Base-by-base conservation (phyloP, 2,329 filamentous ascomycete genomes). In the Fusarium pseudonygamai region DNA sequence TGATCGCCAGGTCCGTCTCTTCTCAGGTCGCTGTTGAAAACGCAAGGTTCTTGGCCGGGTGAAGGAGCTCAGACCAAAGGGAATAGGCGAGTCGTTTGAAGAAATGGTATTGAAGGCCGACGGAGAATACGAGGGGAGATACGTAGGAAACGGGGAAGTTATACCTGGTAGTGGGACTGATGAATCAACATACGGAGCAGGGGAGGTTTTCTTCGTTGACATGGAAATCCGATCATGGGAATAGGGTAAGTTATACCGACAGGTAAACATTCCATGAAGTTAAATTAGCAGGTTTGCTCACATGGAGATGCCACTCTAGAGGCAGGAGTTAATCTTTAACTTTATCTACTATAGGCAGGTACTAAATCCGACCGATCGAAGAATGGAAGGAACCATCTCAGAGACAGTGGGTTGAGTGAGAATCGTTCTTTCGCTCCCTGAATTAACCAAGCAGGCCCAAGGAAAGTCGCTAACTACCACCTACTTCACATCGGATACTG, bases 1-100 rank as follows among this genome's bases (percentile, higher is more conserved):
- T 71, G 72, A 74, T 74, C 72, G 49, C 49, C 72, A 72, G 42
- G 49, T 64, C 63, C 46, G 52, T 71, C 53, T 62, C 34, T 60
- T 56, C 66, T 73, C 70, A 73, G 71, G 71, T 73, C 62, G 64
- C 52, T 47, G 39, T 69, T 61, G 42, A 40, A 46, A 57, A 65
- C 50, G 60, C 57, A 69, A 60, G 71, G 55, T 30, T 40, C 32
- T 61, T 39, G 55, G 49, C 58, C 28, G n/a, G 43, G 39, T 46
- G 30, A 60, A 56, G 39, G 43, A 59, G 57, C 60, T 52, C 42
- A 60, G 59, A 49, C 67, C 34, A 46, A 68, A 50, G 40, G 63
- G n/a, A 56, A 42, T 60, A 59, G 49, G 55, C 30, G 60, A 65
- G 50, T 42, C 15, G 34, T 28, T 55, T 40, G 32, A 52, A 36